A percentile compares a stretch with the other conserved stretches of the same genome.
Conservation (phyloP, 1,284 basidiomycete genomes). For the Flammula alnicola region DNA sequence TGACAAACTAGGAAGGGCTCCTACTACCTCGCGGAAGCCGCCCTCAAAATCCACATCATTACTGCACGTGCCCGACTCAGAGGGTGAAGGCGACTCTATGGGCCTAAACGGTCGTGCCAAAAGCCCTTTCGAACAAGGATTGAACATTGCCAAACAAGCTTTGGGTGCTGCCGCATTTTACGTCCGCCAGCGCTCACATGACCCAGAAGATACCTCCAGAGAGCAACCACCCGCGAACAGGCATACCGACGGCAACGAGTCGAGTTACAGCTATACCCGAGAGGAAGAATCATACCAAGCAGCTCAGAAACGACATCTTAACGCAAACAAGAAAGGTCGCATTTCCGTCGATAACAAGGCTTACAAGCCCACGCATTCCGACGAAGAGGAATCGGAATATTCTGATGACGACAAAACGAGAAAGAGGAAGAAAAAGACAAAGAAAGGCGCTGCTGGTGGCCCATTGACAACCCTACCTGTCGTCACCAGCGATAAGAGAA, state of each 20-base stretch:
- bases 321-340: slow-evolving; percentile 53
- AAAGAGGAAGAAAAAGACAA: slow-evolving; percentile 55
- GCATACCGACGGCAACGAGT: slow-evolving; percentile 47
- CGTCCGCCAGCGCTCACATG: slow-evolving; percentile 59
- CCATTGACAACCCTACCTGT: slow-evolving; percentile 68
- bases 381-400: slow-evolving; percentile 65
- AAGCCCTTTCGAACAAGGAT: slow-evolving; percentile 63
- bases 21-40: slow-evolving; percentile 45
- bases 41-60: slow-evolving; percentile 57
- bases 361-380: slow-evolving; percentile 65
- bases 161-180: slow-evolving; percentile 60
- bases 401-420: slow-evolving; percentile 59
- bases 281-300: slow-evolving; percentile 70
- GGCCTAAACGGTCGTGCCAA: slow-evolving; percentile 54
- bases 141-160: slow-evolving; percentile 56
- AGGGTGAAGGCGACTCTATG: slow-evolving; percentile 57
- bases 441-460: slow-evolving; percentile 56
- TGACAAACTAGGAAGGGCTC: slow-evolving; percentile 27
- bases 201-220: slow-evolving; percentile 43
- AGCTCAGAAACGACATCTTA: slow-evolving; percentile 40
- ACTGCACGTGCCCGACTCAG: slow-evolving; percentile 63
- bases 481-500: slow-evolving; percentile 63
- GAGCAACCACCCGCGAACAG: slow-evolving; percentile 30
- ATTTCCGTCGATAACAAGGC: slow-evolving; percentile 80
- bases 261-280: slow-evolving; percentile 77